Percentiles rank a stretch among this genome's conserved stretches.
Evolutionary conservation across 2,329 filamentous ascomycete species (phyloP).

Genomic region (Ophioceras dolichostomum): DNA sequence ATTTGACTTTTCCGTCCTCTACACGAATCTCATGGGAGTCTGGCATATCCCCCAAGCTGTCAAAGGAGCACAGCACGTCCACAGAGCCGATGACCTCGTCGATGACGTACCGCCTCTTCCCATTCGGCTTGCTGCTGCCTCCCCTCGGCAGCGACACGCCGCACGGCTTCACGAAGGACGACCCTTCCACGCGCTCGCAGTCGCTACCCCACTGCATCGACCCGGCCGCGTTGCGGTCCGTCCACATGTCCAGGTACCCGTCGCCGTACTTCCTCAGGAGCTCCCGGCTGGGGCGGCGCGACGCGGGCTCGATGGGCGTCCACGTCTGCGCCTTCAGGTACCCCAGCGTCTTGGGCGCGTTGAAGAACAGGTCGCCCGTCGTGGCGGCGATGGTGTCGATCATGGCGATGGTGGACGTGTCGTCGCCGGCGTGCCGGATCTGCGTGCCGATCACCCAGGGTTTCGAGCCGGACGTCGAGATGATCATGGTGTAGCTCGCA

Average conservation of each 20-base stretch:
- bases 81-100: conserved; percentile 21
- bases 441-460: conserved; percentile 22
- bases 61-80: conserved; percentile 21
- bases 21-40: conserved; percentile 22
- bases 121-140: conserved; percentile 16
- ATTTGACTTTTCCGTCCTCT: conserved; percentile 20
- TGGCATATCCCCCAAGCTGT: conserved; percentile 17
- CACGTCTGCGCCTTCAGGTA: conserved; percentile 20
- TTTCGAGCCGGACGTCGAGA: conserved; percentile 16
- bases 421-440: conserved; percentile 15
- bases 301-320: conserved; percentile 12
- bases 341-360: conserved; percentile 18
- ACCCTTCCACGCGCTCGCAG: conserved; percentile 22
- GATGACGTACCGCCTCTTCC: conserved; percentile 21
- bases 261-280: conserved; percentile 21
- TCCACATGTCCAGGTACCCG: conserved; percentile 25
- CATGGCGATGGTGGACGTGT: conserved; percentile 13
- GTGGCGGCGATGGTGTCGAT: conserved; percentile 23
- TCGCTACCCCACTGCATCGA: conserved; percentile 21
- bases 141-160: conserved; percentile 16
- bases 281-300: conserved; percentile 13
- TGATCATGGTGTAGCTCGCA: conserved; percentile 23
- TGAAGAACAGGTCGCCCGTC: conserved; percentile 22
- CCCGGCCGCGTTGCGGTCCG: conserved; percentile 18
- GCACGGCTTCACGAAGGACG: conserved; percentile 17